These are phyloP conservation scores for Aspergillus uvarum DNA, from an alignment of 2,329 filamentous ascomycete genomes.

Conservation along the genomic window DNA sequence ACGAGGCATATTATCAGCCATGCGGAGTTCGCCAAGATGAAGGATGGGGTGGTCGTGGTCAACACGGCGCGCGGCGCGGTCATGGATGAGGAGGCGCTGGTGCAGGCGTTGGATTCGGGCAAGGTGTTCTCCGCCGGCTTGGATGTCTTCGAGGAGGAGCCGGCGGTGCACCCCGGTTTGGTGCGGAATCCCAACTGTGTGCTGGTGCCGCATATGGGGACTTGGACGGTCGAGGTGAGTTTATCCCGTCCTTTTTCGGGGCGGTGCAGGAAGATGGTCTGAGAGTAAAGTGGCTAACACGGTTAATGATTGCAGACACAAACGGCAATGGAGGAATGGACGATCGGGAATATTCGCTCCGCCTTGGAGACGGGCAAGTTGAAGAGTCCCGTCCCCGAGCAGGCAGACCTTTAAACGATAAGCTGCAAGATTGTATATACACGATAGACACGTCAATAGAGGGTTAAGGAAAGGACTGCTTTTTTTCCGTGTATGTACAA, in stretches of 20 bases:
- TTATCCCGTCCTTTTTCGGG: not conserved
- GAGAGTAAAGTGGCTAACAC: not conserved
- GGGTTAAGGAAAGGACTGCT: not conserved
- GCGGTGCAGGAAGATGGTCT: not conserved
- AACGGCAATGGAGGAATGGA: constrained; percentile 69
- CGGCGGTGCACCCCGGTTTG: constrained; percentile 70
- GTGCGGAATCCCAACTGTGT: constrained; percentile 69
- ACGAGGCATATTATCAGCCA: constrained; percentile 75
- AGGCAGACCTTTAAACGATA: constrained; percentile 48
- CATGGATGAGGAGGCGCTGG: constrained; percentile 77
- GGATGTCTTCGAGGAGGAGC: constrained; percentile 83
- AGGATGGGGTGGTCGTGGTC: constrained; percentile 71
- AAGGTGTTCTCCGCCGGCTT: constrained; percentile 70
- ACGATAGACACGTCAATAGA: not conserved
- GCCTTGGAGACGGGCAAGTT: constrained; percentile 64
- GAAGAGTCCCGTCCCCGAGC: constrained; percentile 71
- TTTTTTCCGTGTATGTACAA: not conserved
- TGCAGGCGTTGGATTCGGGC: constrained; percentile 68
- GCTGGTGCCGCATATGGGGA: constrained; percentile 83
- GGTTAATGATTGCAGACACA: constrained; percentile 44
- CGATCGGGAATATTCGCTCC: constrained; percentile 66
- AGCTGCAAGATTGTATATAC: not conserved
- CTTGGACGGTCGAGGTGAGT: constrained; percentile 66
- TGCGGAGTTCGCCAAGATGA: constrained; percentile 73
- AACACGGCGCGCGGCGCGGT: constrained; percentile 83